Conservation (phyloP, 2,329 filamentous ascomycete genomes). For the Arthrinium puccinioides region DNA sequence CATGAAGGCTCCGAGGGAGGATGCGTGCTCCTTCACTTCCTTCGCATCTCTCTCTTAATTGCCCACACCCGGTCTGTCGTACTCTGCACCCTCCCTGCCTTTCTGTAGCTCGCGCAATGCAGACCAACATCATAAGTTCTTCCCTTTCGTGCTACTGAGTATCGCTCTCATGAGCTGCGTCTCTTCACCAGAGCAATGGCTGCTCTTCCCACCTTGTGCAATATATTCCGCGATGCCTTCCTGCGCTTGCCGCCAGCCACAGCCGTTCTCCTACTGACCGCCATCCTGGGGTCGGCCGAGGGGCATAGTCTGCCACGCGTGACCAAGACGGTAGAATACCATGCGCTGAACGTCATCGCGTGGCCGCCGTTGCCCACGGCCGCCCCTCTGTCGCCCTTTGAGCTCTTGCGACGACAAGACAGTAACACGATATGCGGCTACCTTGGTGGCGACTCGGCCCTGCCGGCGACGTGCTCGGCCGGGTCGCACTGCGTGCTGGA, state of each 20-base stretch:
- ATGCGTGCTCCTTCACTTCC: too few relatives aligned
- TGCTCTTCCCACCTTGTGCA: neutral
- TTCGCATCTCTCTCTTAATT: too few relatives aligned
- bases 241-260: conserved; percentile 27
- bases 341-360: conserved; percentile 29
- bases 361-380: conserved; percentile 35
- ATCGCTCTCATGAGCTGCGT: too few relatives aligned
- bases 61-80: too few relatives aligned
- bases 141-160: too few relatives aligned
- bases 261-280: conserved; percentile 25
- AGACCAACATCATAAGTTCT: too few relatives aligned
- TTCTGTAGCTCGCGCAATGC: too few relatives aligned
- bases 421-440: conserved; percentile 52
- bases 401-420: conserved; percentile 31
- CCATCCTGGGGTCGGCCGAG: conserved; percentile 21
- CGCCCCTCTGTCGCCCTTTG: conserved; percentile 26
- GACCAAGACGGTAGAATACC: conserved; percentile 28
- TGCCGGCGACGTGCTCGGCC: conserved; percentile 49
- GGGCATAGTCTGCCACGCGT: conserved; percentile 26
- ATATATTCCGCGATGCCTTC: conserved; percentile 23
- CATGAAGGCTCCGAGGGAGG: too few relatives aligned
- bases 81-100: too few relatives aligned
- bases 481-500: conserved; percentile 54
- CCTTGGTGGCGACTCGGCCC: conserved; percentile 41
- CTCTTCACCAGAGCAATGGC: conserved; percentile 21